A percentile compares a stretch with the other conserved stretches of the same genome.
Evolutionary conservation across 2,329 filamentous ascomycete species (phyloP).

Genomic region (Botrytis squamosa): DNA sequence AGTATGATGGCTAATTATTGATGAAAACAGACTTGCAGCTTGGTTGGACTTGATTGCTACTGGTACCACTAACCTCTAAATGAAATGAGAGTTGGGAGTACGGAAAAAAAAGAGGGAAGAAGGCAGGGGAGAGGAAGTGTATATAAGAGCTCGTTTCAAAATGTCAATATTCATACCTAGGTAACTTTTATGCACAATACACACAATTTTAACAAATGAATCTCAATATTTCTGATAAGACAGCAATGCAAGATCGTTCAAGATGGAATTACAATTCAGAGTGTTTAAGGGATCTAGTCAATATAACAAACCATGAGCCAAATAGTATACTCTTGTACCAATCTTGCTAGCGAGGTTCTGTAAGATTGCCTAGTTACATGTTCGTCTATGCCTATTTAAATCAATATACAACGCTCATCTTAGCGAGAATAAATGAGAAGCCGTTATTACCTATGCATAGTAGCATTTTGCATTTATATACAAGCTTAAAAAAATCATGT

Average conservation of each 20-base stretch:
- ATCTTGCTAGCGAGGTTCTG: background rate
- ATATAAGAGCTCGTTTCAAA: background rate
- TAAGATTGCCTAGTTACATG: background rate
- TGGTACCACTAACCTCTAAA: constrained; percentile 22
- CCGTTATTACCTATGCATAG: no score
- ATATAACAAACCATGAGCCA: background rate
- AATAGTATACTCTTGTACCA: background rate
- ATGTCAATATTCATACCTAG: background rate
- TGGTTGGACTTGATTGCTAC: constrained; percentile 63
- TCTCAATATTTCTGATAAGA: no score
- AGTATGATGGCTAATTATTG: background rate
- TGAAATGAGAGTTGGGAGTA: background rate
- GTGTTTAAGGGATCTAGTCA: background rate
- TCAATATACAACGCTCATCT: no score
- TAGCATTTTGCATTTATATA: no score
- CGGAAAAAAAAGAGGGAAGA: background rate
- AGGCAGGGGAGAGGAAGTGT: background rate
- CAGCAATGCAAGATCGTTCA: background rate
- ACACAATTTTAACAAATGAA: background rate
- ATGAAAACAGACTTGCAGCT: constrained; percentile 49
- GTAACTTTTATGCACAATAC: background rate
- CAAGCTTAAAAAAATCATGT: no score
- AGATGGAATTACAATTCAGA: background rate
- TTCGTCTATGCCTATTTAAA: no score
- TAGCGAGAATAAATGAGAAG: no score